Evolutionary conservation across 441 rosid genomes (phyloP).

Genomic region (Sinapis alba): DNA sequence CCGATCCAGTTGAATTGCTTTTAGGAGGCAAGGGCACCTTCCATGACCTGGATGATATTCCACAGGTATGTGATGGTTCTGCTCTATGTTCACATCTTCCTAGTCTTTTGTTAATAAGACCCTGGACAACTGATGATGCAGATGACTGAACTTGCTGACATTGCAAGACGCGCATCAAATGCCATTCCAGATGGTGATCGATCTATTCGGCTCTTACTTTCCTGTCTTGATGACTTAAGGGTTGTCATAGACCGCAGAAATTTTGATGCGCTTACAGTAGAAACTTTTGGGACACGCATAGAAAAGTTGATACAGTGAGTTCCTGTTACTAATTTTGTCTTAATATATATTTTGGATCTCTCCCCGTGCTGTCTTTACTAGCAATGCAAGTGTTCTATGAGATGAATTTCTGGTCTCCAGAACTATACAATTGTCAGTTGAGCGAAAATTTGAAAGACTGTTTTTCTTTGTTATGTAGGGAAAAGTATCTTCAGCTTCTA

Average conservation of each 20-base stretch:
- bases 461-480: conserved; percentile 52
- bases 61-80: conserved; percentile 58
- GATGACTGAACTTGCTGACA: conserved; percentile 92
- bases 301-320: conserved; percentile 85
- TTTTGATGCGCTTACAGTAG: conserved; percentile 83
- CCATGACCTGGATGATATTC: conserved; percentile 73
- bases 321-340: conserved; percentile 14
- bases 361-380: not conserved
- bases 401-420: conserved; percentile 10
- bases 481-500: conserved; percentile 86
- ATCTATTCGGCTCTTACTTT: conserved; percentile 55
- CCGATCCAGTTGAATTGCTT: conserved; percentile 71
- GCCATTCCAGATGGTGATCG: conserved; percentile 63
- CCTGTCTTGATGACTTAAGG: conserved; percentile 74
- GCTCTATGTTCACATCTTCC: not conserved
- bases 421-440: not conserved
- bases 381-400: conserved; percentile 10
- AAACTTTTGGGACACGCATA: conserved; percentile 88
- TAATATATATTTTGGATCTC: not conserved
- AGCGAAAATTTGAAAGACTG: conserved; percentile 6
- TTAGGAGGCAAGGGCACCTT: conserved; percentile 73
- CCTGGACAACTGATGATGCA: conserved; percentile 43
- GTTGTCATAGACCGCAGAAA: conserved; percentile 69
- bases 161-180: conserved; percentile 80
- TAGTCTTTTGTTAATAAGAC: conserved; percentile 26